These are phyloP conservation scores for Chalciporus chontae DNA, from an alignment of 768 basidiomycete species.

Conservation along the genomic window DNA sequence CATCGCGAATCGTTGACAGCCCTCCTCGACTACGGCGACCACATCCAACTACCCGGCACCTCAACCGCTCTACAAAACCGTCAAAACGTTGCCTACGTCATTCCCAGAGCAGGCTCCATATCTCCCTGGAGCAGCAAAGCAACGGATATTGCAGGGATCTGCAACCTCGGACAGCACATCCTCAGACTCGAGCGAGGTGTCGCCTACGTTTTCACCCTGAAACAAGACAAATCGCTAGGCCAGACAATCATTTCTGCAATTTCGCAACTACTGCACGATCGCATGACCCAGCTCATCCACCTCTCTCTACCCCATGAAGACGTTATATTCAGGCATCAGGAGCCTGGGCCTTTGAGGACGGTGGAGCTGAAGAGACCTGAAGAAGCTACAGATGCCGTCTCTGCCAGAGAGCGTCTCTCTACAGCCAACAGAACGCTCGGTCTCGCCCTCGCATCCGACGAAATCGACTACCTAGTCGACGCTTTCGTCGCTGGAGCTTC, in stretches of 20 bases:
- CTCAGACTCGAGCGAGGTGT: constrained; percentile 85
- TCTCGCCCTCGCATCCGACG: constrained; percentile 84
- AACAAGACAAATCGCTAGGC: constrained; percentile 39
- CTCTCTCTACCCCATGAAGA: constrained; percentile 55
- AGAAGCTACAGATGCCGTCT: constrained; percentile 24
- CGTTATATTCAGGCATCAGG: constrained; percentile 55
- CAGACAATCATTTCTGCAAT: constrained; percentile 49
- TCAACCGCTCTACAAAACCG: constrained; percentile 28
- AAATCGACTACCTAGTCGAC: constrained; percentile 88
- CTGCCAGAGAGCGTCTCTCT: constrained; percentile 61
- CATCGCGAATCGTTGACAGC: constrained; percentile 56
- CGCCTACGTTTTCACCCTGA: constrained; percentile 58
- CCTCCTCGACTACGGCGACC: constrained; percentile 84
- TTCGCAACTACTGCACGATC: constrained; percentile 79
- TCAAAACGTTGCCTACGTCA: constrained; percentile 59
- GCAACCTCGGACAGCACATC: constrained; percentile 69
- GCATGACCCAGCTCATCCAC: constrained; percentile 89
- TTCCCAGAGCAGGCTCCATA: constrained; percentile 85
- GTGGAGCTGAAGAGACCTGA: constrained; percentile 52
- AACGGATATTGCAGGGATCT: constrained; percentile 88
- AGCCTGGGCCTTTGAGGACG: constrained; percentile 64
- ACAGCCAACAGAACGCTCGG: constrained; percentile 82
- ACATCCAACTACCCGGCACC: constrained; percentile 50
- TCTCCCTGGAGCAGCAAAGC: constrained; percentile 99
- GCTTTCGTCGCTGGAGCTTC: constrained; percentile 74